Percentiles rank a stretch among this genome's conserved stretches.
Evolutionary conservation across 805 yeast genomes (phyloP).

Genomic region (Kodamaea neixiangensis): DNA sequence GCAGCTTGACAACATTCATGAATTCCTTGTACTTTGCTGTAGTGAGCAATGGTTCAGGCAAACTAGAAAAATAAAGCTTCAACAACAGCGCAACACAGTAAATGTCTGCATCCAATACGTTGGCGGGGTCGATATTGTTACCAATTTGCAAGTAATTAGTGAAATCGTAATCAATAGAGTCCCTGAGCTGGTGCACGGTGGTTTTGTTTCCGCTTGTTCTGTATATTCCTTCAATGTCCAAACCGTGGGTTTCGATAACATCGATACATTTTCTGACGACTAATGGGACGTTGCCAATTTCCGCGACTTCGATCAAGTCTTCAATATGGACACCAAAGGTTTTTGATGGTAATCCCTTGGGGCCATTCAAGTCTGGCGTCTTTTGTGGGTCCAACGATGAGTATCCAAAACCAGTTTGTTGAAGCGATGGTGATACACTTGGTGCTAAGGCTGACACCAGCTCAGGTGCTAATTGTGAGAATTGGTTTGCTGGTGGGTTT

Average conservation of each 20-base stretch:
- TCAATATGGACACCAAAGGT: conserved; percentile 78
- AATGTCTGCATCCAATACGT: conserved; percentile 74
- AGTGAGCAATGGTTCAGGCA: conserved; percentile 87
- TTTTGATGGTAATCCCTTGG: conserved; percentile 28
- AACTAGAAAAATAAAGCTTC: conserved; percentile 76
- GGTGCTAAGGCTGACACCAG: neutral
- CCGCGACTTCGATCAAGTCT: conserved; percentile 70
- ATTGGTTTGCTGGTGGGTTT: conserved; percentile 12
- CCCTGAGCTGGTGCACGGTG: conserved; percentile 71
- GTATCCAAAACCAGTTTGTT: conserved; percentile 5
- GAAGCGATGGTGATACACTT: neutral
- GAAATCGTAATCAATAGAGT: conserved; percentile 74
- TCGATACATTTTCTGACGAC: conserved; percentile 87
- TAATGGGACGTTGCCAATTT: conserved; percentile 87
- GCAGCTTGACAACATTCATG: conserved; percentile 62
- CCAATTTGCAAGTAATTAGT: conserved; percentile 53
- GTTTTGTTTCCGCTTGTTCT: conserved; percentile 78
- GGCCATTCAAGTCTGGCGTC: conserved; percentile 37
- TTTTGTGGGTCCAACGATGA: conserved; percentile 39
- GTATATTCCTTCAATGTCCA: conserved; percentile 86
- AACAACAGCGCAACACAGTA: conserved; percentile 85
- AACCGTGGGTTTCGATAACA: conserved; percentile 81
- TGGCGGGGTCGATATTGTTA: conserved; percentile 39
- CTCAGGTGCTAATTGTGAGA: neutral
- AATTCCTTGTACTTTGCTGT: conserved; percentile 60